Conservation (phyloP, 441 rosid species). For the Adansonia rubrostipa region DNA sequence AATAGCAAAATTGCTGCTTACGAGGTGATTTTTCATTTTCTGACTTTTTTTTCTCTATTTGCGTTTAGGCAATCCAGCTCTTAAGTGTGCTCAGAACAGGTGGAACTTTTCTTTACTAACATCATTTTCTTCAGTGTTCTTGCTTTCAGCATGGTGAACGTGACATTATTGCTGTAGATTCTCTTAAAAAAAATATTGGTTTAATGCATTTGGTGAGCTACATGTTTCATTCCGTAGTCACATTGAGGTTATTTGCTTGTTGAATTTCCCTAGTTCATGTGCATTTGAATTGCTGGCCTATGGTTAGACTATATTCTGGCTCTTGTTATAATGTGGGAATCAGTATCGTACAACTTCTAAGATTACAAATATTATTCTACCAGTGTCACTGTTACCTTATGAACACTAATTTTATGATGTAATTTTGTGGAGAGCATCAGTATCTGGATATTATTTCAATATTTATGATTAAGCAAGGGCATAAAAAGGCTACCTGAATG, state of each 20-base stretch:
- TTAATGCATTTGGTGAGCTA: background rate
- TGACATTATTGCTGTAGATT: background rate
- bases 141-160: background rate
- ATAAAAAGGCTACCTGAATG: background rate
- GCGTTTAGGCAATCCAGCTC: background rate
- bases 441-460: background rate
- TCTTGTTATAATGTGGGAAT: background rate
- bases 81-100: background rate
- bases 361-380: background rate
- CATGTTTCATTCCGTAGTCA: background rate
- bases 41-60: background rate
- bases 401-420: background rate
- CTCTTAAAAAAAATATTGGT: background rate
- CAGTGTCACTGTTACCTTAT: background rate
- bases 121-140: background rate
- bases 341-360: background rate
- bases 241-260: background rate
- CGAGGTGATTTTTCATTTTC: slow-evolving; percentile 55
- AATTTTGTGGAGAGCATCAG: background rate
- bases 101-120: background rate
- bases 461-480: background rate
- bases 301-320: background rate
- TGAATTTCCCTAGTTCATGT: background rate
- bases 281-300: background rate
- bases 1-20: slow-evolving; percentile 74